Evolutionary conservation across 257 asterid species (phyloP).

Genomic region (Nicotiana knightiana): DNA sequence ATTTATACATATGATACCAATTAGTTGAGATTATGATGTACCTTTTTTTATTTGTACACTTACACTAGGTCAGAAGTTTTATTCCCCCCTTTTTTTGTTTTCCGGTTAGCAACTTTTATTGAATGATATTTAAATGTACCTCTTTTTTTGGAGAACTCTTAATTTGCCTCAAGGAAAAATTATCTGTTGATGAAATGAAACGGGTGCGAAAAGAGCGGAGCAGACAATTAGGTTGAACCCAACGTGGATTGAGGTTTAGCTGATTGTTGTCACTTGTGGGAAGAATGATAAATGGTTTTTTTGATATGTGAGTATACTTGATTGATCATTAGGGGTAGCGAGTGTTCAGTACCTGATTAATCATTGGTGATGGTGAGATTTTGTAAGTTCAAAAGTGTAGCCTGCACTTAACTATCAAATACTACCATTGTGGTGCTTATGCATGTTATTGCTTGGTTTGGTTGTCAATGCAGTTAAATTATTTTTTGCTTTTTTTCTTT

Average conservation of each 20-base stretch:
- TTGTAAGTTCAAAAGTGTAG: neutral
- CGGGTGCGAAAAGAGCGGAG: neutral
- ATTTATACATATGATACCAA: neutral
- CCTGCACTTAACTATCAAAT: neutral
- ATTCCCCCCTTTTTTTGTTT: too few species aligned
- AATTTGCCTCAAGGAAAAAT: neutral
- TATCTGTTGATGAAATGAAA: neutral
- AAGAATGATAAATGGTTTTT: neutral
- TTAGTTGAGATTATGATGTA: neutral
- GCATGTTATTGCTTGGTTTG: neutral
- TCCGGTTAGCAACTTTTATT: neutral
- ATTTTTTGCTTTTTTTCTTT: neutral
- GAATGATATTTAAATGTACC: neutral
- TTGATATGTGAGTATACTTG: neutral
- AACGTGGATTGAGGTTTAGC: slow-evolving; percentile 1
- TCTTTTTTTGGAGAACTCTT: neutral
- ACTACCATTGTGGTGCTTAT: neutral
- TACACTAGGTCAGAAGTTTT: neutral
- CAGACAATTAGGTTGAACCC: neutral
- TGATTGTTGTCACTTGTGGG: neutral
- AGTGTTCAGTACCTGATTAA: neutral
- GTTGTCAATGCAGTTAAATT: neutral
- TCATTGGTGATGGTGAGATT: neutral
- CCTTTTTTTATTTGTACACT: neutral
- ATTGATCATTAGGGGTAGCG: neutral